Conservation (phyloP, 2,329 filamentous ascomycete species). For the Arthrinium puccinioides region DNA sequence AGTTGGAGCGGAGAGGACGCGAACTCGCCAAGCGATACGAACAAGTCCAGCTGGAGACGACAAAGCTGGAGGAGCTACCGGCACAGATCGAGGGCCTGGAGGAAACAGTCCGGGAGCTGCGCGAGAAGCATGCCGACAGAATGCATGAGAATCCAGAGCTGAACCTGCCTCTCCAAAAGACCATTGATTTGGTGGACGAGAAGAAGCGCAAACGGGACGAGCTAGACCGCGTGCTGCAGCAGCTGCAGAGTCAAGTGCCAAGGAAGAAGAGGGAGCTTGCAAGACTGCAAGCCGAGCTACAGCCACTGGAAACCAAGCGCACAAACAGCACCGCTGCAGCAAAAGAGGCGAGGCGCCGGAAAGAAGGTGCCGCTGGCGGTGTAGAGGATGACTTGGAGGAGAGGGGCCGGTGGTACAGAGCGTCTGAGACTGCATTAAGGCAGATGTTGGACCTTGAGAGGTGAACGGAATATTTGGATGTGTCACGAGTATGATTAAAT, state of each 20-base stretch:
- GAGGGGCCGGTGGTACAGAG: constrained; percentile 66
- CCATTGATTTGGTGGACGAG: constrained; percentile 43
- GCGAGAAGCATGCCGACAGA: constrained; percentile 27
- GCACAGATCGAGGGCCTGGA: constrained; percentile 41
- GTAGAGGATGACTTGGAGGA: constrained; percentile 69
- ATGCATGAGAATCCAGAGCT: constrained; percentile 35
- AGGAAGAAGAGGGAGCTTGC: constrained; percentile 62
- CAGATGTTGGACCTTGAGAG: constrained; percentile 50
- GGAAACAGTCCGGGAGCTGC: constrained; percentile 37
- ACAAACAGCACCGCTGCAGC: constrained; percentile 59
- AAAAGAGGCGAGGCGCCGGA: constrained; percentile 62
- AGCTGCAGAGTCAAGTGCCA: constrained; percentile 53
- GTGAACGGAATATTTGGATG: constrained; percentile 4
- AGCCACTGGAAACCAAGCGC: constrained; percentile 60
- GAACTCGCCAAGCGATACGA: constrained; percentile 51
- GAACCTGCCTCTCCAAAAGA: constrained; percentile 51
- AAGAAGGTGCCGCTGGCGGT: constrained; percentile 58
- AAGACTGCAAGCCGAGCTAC: constrained; percentile 59
- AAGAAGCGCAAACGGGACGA: constrained; percentile 44
- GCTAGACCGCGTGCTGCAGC: constrained; percentile 56
- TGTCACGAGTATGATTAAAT: no score
- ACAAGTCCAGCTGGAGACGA: constrained; percentile 38
- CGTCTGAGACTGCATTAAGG: constrained; percentile 56
- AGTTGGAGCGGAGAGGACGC: constrained; percentile 59
- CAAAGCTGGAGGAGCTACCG: constrained; percentile 44